Evolutionary conservation across 768 basidiomycete genomes (phyloP).

Genomic region (Amylocystis lapponica): DNA sequence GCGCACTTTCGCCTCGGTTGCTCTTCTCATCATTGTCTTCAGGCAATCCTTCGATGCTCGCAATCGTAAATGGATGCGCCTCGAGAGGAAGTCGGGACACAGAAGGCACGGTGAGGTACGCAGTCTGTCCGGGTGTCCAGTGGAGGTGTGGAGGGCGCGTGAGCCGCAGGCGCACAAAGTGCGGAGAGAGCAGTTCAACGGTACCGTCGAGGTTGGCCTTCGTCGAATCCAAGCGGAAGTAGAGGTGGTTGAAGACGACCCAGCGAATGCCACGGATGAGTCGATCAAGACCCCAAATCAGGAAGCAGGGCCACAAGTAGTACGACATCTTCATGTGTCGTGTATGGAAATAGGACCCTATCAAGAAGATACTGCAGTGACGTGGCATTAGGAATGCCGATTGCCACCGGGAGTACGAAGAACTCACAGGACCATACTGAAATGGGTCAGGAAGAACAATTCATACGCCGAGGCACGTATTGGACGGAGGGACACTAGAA

Average conservation of each 20-base stretch:
- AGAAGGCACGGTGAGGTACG: conserved; percentile 44
- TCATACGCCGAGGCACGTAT: conserved; percentile 45
- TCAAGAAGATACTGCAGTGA: conserved; percentile 25
- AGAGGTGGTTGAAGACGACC: conserved; percentile 36
- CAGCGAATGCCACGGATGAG: conserved; percentile 42
- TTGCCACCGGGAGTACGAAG: neutral
- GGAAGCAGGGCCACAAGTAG: conserved; percentile 46
- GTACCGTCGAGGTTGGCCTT: conserved; percentile 28
- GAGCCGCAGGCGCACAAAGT: conserved; percentile 43
- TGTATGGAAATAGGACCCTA: conserved; percentile 28
- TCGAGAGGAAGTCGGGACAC: conserved; percentile 42
- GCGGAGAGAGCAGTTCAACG: conserved; percentile 39
- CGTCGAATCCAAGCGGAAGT: conserved; percentile 27
- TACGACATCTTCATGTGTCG: conserved; percentile 17
- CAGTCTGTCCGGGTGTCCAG: conserved; percentile 51
- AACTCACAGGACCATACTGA: conserved; percentile 35
- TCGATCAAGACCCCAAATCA: conserved; percentile 54
- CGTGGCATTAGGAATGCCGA: neutral
- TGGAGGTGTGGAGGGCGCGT: conserved; percentile 40
- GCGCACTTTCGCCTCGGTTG: neutral
- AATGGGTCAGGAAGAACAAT: conserved; percentile 45
- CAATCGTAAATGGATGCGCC: conserved; percentile 60
- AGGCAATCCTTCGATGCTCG: conserved; percentile 25
- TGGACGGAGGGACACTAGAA: conserved; percentile 42
- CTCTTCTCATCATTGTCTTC: conserved; percentile 3